phyloP scores from a whole-genome alignment of 2,329 filamentous ascomycete genomes.

The Aspergillus bombycis region DNA sequence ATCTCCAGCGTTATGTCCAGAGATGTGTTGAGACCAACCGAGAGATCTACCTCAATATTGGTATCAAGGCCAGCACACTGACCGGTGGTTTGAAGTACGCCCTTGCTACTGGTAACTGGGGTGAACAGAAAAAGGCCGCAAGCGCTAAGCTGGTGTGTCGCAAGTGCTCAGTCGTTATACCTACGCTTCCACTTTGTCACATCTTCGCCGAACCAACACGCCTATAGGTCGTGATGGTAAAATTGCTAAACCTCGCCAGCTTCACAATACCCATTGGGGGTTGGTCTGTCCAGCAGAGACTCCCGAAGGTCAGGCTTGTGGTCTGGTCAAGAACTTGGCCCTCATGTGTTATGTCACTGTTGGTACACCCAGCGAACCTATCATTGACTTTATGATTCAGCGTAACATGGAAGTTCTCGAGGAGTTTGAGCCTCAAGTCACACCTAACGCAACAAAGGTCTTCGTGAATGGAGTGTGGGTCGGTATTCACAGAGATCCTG shows the following conservation, averaged over 20 bases:
- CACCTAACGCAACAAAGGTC: slow-evolving; percentile 93
- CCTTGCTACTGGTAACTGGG: slow-evolving; percentile 97
- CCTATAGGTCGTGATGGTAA: slow-evolving; percentile 97
- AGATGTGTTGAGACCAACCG: slow-evolving; percentile 86
- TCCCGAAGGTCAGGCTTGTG: slow-evolving; percentile 96
- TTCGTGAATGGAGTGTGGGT: slow-evolving; percentile 99
- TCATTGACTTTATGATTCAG: slow-evolving; percentile 94
- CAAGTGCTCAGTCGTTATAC: slow-evolving; percentile 98
- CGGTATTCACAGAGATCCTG: slow-evolving; percentile 87
- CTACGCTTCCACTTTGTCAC: slow-evolving; percentile 92
- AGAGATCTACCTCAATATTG: slow-evolving; percentile 88
- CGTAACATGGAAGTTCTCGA: slow-evolving; percentile 95
- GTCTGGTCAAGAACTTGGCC: slow-evolving; percentile 95
- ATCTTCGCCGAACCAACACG: slow-evolving; percentile 96
- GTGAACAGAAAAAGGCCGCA: slow-evolving; percentile 97
- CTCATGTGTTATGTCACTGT: slow-evolving; percentile 99
- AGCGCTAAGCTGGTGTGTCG: slow-evolving; percentile 95
- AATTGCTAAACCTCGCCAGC: slow-evolving; percentile 93
- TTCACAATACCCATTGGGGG: slow-evolving; percentile 99
- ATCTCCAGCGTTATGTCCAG: slow-evolving; percentile 88
- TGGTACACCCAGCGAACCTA: slow-evolving; percentile 84
- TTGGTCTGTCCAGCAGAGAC: slow-evolving; percentile 96
- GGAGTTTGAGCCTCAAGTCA: slow-evolving; percentile 84
- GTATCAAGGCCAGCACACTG: slow-evolving; percentile 86
- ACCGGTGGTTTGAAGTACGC: slow-evolving; percentile 97